phyloP scores from a whole-genome alignment of 2,329 filamentous ascomycete genomes.

The Lecanoromycetidae sp. region DNA sequence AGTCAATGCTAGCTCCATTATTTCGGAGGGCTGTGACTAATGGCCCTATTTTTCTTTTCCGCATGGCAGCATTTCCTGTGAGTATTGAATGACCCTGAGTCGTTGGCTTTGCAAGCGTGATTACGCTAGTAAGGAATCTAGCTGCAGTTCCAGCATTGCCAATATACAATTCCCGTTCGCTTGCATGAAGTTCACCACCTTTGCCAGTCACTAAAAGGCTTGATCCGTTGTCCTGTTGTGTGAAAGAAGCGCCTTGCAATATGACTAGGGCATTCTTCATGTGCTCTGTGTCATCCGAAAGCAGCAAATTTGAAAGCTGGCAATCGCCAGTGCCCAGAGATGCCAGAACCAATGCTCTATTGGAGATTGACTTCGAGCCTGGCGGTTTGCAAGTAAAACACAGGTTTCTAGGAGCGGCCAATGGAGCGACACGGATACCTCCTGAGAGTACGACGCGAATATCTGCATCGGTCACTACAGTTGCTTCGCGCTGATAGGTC shows the following conservation, averaged over 20 bases:
- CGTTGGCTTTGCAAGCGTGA: constrained; percentile 62
- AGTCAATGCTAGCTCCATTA: constrained; percentile 80
- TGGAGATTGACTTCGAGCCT: constrained; percentile 95
- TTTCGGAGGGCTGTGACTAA: constrained; percentile 78
- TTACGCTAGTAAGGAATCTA: constrained; percentile 84
- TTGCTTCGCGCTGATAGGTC: constrained; percentile 77
- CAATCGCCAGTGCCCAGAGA: constrained; percentile 78
- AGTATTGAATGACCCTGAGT: constrained; percentile 59
- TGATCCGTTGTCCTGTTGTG: constrained; percentile 93
- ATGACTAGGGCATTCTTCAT: constrained; percentile 88
- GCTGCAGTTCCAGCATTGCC: constrained; percentile 96
- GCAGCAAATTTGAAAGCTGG: constrained; percentile 79
- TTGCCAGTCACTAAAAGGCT: constrained; percentile 81
- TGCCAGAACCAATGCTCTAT: constrained; percentile 84
- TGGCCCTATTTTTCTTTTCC: constrained; percentile 83
- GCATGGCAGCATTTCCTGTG: constrained; percentile 93
- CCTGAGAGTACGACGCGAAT: constrained; percentile 76
- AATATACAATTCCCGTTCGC: constrained; percentile 67
- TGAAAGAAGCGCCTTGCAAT: constrained; percentile 75
- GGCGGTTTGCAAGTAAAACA: constrained; percentile 72
- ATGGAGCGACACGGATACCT: constrained; percentile 60
- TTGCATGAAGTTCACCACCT: constrained; percentile 72
- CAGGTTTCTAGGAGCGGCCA: constrained; percentile 52
- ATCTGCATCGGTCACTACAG: constrained; percentile 71
- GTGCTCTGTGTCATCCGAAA: constrained; percentile 93